Evolutionary conservation across 2,329 filamentous ascomycete genomes (phyloP), one percentile per base, ranked within the genome.

Genomic region (Neofusicoccum kwambonambiense): DNA sequence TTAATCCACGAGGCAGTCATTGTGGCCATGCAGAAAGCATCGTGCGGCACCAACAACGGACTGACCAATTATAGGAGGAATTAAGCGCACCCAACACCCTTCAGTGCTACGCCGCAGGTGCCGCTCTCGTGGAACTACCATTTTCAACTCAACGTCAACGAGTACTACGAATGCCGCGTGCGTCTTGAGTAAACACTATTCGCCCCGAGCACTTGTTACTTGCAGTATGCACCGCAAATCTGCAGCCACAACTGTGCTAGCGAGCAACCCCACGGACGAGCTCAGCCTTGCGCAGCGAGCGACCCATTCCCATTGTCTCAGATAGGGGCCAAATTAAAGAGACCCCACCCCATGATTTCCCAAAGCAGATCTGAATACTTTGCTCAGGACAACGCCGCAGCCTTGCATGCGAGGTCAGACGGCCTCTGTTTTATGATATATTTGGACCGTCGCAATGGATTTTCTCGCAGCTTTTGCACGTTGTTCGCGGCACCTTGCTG

Each of bases 401-500:
- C 56, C 56, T n/a, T 60, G 56, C 56, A 34, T 47, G 1, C 11
- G 7, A n/a, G 37, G 34, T 22, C 56, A 37, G 11, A 60, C 56
- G 35, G 31, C 31, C 17, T 8, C 13, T 39, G 56, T 60, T 60
- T 60, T 39, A 49, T 12, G 42, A 47, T 60, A 60, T 35, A 54
- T 62, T 51, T 57, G 54, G 39, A 57, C 57, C 9, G 34, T 44
- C 65, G 66, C 37, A 19, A 70, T 71, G 70, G 66, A 54, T 37
- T 50, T 70, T 6, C 65, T 70, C 42, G 45, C 31, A 8, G n/a
- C 67, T 47, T 62, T 65, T 37, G 70, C 68, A 31, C 67, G 65
- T 9, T 66, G 67, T 47, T 61, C 66, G 45, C 62, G 72, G 37
- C 60, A 70, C 34, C 37, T 69, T 17, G 67, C 65, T 22, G 69